Base-by-base conservation (phyloP, 768 basidiomycete genomes). In the Phylloporus sp. region DNA sequence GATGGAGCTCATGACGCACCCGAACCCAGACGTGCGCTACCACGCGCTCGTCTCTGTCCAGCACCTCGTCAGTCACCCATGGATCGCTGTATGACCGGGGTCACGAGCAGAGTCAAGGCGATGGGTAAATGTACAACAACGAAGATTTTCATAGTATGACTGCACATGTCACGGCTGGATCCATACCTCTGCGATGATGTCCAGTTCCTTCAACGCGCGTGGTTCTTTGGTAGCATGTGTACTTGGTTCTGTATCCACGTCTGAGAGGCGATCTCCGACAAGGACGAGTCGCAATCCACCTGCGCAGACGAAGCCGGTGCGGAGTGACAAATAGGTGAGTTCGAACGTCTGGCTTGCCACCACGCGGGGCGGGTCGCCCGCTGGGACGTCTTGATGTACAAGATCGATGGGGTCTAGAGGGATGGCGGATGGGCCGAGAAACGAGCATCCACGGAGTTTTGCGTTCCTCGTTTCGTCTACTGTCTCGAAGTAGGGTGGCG, bases 1-100 rank as follows among this genome's bases (percentile, higher is more conserved):
- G 5, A 91, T 91, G 89, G 87, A 92, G 60, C 76, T 99, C 42
- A 94, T 98, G 90, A 81, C 84, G 0, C 90, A 97, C 65, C 70
- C 78, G 26, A 82, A 92, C 63, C 72, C 86, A 18, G 88, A 98
- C 58, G 92, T 97, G 44, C 81, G 91, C 55, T 99, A 98, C 74
- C 84, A 86, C 47, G 92, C 93, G 3, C 72, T 98, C 29, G 71
- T 97, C 29, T 85, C 90, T 6, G 93, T 94, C 9, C 93, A 97
- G 63, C 80, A 85, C 44, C 81, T 96, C 26, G 87, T 96, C 59
- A 92, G 90, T 63, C 90, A 94, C 57, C 84, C 90, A 9, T 93
- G 90, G 90, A 65, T 79, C 35, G 69, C 76, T 18, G 77, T 46
- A 49, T 63, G 44, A 63, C 23, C 20, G 20, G 27, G 32, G 11